Conservation (phyloP, 2,329 filamentous ascomycete genomes). For the Fusarium sp. region DNA sequence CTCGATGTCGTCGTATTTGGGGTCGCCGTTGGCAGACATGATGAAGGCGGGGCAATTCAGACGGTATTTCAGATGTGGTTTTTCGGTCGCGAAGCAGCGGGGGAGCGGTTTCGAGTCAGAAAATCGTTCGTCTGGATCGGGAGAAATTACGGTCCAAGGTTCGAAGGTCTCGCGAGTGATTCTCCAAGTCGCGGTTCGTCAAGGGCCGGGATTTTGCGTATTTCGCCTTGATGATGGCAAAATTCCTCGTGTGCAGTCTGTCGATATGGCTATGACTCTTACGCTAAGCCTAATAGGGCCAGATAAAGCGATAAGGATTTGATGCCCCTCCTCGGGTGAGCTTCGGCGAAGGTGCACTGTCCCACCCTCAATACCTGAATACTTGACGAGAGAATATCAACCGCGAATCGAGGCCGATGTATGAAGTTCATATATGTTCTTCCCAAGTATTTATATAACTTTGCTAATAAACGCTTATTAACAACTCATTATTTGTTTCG, state of each 20-base stretch:
- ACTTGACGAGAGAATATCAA: neutral
- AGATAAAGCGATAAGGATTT: conserved; percentile 56
- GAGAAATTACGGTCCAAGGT: conserved; percentile 39
- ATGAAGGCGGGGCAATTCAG: conserved; percentile 52
- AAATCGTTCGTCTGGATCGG: conserved; percentile 28
- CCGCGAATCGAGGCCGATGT: neutral
- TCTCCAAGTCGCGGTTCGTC: conserved; percentile 38
- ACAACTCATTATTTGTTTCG: neutral
- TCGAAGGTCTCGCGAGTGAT: conserved; percentile 24
- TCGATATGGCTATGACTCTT: conserved; percentile 53
- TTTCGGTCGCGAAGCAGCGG: conserved; percentile 36
- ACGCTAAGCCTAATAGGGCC: conserved; percentile 52
- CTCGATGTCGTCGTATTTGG: conserved; percentile 78
- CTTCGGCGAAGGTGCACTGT: conserved; percentile 33
- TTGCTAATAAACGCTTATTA: neutral
- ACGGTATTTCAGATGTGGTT: conserved; percentile 35
- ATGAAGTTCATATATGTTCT: neutral
- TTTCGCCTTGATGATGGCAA: conserved; percentile 55
- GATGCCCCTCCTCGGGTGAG: conserved; percentile 53
- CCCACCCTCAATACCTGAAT: neutral
- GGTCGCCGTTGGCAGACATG: conserved; percentile 70
- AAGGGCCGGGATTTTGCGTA: conserved; percentile 44
- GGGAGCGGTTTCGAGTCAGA: conserved; percentile 18
- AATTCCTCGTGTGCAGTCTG: conserved; percentile 59
- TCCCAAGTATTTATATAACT: neutral